Evolutionary conservation across 2,329 filamentous ascomycete species (phyloP), one percentile per base, ranked within the genome.

Genomic region (Fusarium sp.): DNA sequence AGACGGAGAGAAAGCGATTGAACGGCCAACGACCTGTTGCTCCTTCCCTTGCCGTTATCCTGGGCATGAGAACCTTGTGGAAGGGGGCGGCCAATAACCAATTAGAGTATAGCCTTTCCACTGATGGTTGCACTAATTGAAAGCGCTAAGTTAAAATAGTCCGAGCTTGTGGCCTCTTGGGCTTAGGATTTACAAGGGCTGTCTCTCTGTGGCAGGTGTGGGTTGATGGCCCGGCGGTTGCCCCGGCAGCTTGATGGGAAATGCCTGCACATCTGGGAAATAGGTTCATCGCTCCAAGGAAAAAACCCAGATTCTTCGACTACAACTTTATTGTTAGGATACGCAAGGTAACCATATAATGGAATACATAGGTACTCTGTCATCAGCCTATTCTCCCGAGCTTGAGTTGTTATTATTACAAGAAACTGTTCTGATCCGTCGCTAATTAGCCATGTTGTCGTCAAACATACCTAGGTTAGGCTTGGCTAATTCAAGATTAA

Each of bases 41-140:
- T 62, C 55, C 69, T 70, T 70, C 52, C 67, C 67, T 68, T 64
- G 64, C 64, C 69, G 69, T 71, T 71, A 71, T 69, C 70, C 64
- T 70, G 38, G 64, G 46, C 35, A 68, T 46, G 45, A 64, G 58
- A 46, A 57, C 63, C 49, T 44, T 68, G 45, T 40, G 60, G 60
- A 69, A 69, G 68, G 67, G 69, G 66, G 69, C 54, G 46, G 42
- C 18, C 50, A 18, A 50, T 48, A 35, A 23, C 69, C 69, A 71
- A 71, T 71, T 69, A 66, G 40, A 49, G 48, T 27, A 66, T 44
- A 35, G 64, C 17, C 17, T 44, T 55, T 14, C 27, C 26, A 64
- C 38, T 44, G 55, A 53, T 60, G 55, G 55, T 48, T 56, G 53
- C 64, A 69, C 49, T 64, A 62, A 60, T 44, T 41, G 55, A 59